Conservation (phyloP, 495 filamentous ascomycete species). For the Lophiotrema nucula region DNA sequence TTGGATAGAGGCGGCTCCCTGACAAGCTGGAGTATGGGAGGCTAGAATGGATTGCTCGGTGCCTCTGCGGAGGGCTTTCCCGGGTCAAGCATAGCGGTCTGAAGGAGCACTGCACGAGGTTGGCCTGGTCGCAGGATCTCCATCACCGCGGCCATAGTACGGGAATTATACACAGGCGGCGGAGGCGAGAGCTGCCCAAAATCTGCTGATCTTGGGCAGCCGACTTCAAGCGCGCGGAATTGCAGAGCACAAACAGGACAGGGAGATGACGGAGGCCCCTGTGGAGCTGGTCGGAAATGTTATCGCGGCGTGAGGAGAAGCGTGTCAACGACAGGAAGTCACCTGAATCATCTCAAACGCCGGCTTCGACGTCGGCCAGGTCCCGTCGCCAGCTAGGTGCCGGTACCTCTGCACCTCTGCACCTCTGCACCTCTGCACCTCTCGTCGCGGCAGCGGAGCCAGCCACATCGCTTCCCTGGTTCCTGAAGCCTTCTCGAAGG, state of each 20-base stretch:
- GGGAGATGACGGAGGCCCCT: background rate
- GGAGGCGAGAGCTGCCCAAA: too few species aligned
- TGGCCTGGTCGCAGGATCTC: background rate
- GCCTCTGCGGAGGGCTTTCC: background rate
- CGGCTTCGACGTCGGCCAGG: background rate
- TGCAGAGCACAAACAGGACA: background rate
- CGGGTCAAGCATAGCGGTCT: background rate
- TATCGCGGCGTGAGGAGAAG: background rate
- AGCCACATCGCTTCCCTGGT: slow-evolving; percentile 5
- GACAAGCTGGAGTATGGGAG: background rate
- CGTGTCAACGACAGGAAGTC: background rate
- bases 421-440: background rate
- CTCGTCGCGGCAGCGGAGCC: background rate
- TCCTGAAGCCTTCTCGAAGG: slow-evolving; percentile 15
- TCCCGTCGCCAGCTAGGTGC: background rate
- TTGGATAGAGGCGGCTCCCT: background rate
- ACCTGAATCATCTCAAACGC: background rate
- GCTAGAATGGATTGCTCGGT: too few species aligned
- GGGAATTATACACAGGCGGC: background rate
- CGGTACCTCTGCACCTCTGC: background rate
- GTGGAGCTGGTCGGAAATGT: background rate
- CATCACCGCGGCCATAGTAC: background rate
- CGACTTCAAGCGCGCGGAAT: too few species aligned
- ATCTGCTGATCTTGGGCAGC: background rate
- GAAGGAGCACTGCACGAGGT: background rate